Base-by-base conservation (phyloP, 176 grass and related monocot genomes). In the Oryza brachyantha region DNA sequence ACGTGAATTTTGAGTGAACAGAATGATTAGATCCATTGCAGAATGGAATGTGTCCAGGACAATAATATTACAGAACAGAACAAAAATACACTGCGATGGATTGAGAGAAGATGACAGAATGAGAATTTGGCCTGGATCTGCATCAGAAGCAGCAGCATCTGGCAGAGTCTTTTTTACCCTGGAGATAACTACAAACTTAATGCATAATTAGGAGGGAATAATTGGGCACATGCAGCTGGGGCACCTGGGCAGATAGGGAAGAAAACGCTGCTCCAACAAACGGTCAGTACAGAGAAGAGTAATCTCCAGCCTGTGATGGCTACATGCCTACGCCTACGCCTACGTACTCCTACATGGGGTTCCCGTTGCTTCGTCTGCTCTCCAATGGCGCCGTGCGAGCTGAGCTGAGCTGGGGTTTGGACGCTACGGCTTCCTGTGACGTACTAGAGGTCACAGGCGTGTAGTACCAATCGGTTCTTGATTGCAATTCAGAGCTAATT, bases 61-160 rank as follows among this genome's bases (percentile, higher is more conserved):
- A 59, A 32, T 14, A 59, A 32, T 14, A 24, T 10, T 10, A 32
- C 69, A 9, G 8, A 6, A 5, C 9, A 10, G 17, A n/a, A 50
- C 9, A 52, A 2, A 13, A 6, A 11, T 14, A 16, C 37, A 39
- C 4, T 8, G 38, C 25, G 28, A 61, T 1, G 13, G 57, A 32
- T 32, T 32, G 31, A 11, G 5, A 21, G 66, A 45, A 45, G 22
- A 68, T 76, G 72, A 62, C 72, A 37, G 68, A 69, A n/a, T 19
- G 65, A 63, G 65, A 74, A 84, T 84, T 12, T 36, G 66, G 74
- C 24, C 39, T 63, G 40, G 57, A 41, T 17, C 52, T 62, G 65
- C 2, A 32, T 26, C 67, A 9, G 32, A 31, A 67, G 45, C 21
- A 16, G 31, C 45, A 27, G 9, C 10, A 38, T 42, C 61, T 66